Conservation (phyloP, 2,329 filamentous ascomycete species). For the Colletotrichum ledebouriae region DNA sequence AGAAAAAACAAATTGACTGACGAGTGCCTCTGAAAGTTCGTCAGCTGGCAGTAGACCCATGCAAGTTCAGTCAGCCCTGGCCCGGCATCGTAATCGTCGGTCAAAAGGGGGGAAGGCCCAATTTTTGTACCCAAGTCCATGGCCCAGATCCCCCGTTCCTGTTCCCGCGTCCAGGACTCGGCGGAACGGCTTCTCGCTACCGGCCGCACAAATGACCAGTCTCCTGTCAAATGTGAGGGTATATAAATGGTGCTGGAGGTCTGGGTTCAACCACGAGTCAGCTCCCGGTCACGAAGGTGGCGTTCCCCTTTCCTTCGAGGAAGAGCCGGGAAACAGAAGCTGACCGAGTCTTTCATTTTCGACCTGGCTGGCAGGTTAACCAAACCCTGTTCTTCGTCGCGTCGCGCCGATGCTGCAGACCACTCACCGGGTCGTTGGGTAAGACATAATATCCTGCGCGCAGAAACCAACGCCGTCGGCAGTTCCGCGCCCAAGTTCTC, state of each 20-base stretch:
- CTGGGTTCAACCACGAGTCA: constrained; percentile 28
- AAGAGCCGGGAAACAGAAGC: background rate
- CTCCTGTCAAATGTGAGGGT: constrained; percentile 46
- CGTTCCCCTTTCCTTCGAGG: too few species aligned
- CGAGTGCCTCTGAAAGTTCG: constrained; percentile 49
- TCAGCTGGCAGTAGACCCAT: constrained; percentile 44
- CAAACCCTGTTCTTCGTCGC: background rate
- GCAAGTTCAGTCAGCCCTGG: constrained; percentile 1
- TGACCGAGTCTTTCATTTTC: constrained; percentile 46
- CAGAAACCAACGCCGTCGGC: background rate
- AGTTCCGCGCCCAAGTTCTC: background rate
- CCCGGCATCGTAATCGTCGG: too few species aligned
- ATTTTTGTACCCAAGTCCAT: constrained; percentile 57
- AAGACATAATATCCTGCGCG: constrained; percentile 47
- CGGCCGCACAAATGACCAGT: constrained; percentile 44
- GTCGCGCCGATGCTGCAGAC: background rate
- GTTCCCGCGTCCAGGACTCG: constrained; percentile 63
- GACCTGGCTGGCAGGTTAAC: constrained; percentile 23
- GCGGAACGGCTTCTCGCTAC: constrained; percentile 27
- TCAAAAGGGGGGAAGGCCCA: background rate
- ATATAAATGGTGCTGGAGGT: constrained; percentile 49
- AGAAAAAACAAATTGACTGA: constrained; percentile 16
- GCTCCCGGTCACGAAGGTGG: too few species aligned
- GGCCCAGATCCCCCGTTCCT: constrained; percentile 61
- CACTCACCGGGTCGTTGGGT: constrained; percentile 46